Evolutionary conservation across 129 eudicot genomes (phyloP), one percentile per base, ranked within the genome.

Genomic region (Escallonia herrerae): DNA sequence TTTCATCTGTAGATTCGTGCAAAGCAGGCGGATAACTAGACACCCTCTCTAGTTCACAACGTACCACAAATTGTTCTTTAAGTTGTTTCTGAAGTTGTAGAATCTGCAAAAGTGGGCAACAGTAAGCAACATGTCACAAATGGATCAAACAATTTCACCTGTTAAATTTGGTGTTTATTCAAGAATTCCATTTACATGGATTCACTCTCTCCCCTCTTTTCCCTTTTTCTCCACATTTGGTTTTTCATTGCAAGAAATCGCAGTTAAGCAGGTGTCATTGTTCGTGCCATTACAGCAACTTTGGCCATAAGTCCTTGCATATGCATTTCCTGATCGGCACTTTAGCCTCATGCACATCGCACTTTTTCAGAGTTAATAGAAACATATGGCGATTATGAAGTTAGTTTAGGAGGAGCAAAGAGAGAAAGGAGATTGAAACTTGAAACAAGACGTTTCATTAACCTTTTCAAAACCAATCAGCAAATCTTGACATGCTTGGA

Each of bases 41-140:
- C 58, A 88, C 89, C 65, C 75, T 82, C 66, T 88, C 89, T 45
- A 88, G 76, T 7, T 79, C 77, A 11, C 65, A 60, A 3, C 91
- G 79, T 44, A 82, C 65, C 10, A 66, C 40, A 58, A 71, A 74
- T 60, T 88, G 96, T 66, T 79, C 80, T 56, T 82, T 77, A 1
- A 83, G 86, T 67, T 85, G 77, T 65, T 79, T 81, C 70, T 79
- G 81, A 49, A 89, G 95, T 62, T 83, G 82, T 44, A 74, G 49
- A 59, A 85, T 81, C 90, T 89, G 68, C 73, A 74, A 43, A 48
- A 37, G 52, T 12, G n/a, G 8, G 48, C 45, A 67, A 56, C 33
- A 47, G 11, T 0, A 47, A 45, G 15, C 22, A 63, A 63, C 13
- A 15, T 41, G 15, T 3, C 15, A 3, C 4, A 11, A 4, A 3